phyloP scores from a whole-genome alignment of 2,329 filamentous ascomycete species.

The Colletotrichum tamarilloi region DNA sequence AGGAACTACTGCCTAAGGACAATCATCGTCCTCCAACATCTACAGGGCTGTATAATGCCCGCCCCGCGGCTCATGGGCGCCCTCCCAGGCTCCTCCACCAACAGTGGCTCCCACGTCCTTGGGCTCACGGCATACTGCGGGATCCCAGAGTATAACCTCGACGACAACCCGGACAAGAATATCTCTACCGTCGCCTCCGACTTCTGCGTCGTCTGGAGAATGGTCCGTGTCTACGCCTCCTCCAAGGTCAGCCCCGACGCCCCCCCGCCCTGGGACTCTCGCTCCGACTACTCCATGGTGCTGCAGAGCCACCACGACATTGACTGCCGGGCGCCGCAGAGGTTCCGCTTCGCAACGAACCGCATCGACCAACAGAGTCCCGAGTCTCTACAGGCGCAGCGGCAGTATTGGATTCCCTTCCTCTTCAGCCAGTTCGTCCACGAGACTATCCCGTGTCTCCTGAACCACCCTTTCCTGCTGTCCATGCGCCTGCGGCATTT shows the following conservation, averaged over 20 bases:
- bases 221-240: constrained; percentile 58
- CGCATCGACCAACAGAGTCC: constrained; percentile 54
- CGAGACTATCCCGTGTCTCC: constrained; percentile 61
- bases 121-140: not conserved
- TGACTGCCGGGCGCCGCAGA: constrained; percentile 61
- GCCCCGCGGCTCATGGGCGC: not conserved
- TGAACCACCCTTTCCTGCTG: constrained; percentile 65
- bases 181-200: constrained; percentile 57
- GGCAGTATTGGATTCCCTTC: constrained; percentile 65
- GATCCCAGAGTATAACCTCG: not conserved
- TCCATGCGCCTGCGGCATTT: constrained; percentile 64
- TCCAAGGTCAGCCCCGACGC: constrained; percentile 56
- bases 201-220: constrained; percentile 60
- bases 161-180: constrained; percentile 43
- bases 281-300: constrained; percentile 64
- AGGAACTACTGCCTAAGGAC: constrained; percentile 50
- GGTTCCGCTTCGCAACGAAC: constrained; percentile 61
- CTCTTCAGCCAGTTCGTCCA: constrained; percentile 64
- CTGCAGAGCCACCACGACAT: constrained; percentile 61
- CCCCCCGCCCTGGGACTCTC: constrained; percentile 53
- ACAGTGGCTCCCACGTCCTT: not conserved
- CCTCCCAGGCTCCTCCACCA: not conserved
- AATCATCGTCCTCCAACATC: constrained; percentile 54
- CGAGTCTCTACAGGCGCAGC: constrained; percentile 54
- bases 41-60: constrained; percentile 47